These are phyloP conservation scores for Lipomyces orientalis DNA, from an alignment of 805 yeast genomes.

Conservation along the genomic window DNA sequence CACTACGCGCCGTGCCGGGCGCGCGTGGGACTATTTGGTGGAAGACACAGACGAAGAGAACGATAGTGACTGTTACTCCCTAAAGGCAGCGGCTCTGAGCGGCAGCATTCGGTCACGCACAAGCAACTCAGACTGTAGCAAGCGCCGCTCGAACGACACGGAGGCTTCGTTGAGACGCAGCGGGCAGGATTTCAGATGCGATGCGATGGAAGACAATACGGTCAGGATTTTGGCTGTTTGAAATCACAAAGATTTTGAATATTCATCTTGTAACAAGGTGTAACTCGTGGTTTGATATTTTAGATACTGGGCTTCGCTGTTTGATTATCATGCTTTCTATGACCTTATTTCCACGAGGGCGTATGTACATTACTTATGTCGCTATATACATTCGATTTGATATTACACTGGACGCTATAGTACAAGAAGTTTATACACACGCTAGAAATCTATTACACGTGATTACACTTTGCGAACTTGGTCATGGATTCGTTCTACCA, in stretches of 20 bases:
- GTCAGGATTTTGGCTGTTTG: constrained; percentile 10
- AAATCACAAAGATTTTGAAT: background rate
- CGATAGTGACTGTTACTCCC: background rate
- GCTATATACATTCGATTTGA: background rate
- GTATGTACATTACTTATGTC: background rate
- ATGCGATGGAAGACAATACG: constrained; percentile 20
- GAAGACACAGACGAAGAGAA: constrained; percentile 23
- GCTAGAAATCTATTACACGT: background rate
- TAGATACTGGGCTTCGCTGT: too few species aligned
- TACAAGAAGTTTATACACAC: constrained; percentile 4
- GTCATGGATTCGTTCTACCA: constrained; percentile 11
- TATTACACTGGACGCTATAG: background rate
- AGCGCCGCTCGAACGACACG: background rate
- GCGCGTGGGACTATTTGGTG: constrained; percentile 4
- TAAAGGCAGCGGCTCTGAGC: constrained; percentile 4
- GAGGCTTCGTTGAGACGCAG: constrained; percentile 17
- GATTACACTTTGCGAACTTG: background rate
- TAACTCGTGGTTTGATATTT: background rate
- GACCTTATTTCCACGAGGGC: background rate
- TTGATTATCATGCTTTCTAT: too few species aligned
- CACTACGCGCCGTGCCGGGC: constrained; percentile 11
- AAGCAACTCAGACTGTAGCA: background rate
- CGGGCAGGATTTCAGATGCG: constrained; percentile 22
- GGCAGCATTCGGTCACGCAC: constrained; percentile 6
- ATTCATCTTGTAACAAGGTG: background rate